Evolutionary conservation across 2,329 filamentous ascomycete genomes (phyloP).

Genomic region (Rachicladosporium sp.): DNA sequence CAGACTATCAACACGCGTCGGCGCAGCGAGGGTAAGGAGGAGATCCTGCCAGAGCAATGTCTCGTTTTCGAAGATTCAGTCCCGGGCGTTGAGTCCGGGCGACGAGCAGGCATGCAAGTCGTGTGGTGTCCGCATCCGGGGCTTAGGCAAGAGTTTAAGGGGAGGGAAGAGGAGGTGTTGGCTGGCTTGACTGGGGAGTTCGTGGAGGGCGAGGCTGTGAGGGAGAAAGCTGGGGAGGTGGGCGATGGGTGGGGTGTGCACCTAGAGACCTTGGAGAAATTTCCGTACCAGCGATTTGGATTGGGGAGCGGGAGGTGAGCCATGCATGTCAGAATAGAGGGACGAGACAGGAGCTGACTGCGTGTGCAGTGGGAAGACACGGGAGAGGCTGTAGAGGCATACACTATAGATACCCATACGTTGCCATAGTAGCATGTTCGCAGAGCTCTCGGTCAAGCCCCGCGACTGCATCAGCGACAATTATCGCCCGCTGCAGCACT

Average conservation of each 20-base stretch:
- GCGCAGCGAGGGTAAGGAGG: constrained; percentile 40
- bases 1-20: constrained; percentile 70
- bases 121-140: constrained; percentile 82
- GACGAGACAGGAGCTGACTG: too few species aligned
- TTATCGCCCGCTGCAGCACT: too few species aligned
- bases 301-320: too few species aligned
- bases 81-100: constrained; percentile 78
- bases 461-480: too few species aligned
- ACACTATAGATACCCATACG: too few species aligned
- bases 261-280: constrained; percentile 42
- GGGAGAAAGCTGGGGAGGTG: constrained; percentile 35
- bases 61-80: constrained; percentile 95
- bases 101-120: constrained; percentile 87
- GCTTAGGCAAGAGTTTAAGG: constrained; percentile 62
- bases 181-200: constrained; percentile 69
- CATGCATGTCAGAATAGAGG: too few species aligned
- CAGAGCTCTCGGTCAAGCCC: too few species aligned
- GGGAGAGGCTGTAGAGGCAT: too few species aligned
- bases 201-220: constrained; percentile 37
- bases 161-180: constrained; percentile 67
- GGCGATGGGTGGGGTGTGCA: constrained; percentile 49
- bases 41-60: constrained; percentile 71
- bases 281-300: constrained; percentile 37
- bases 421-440: too few species aligned
- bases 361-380: too few species aligned